Evolutionary conservation across 208 protist species (phyloP).

Genomic region (Crithidia acanthocephali): DNA sequence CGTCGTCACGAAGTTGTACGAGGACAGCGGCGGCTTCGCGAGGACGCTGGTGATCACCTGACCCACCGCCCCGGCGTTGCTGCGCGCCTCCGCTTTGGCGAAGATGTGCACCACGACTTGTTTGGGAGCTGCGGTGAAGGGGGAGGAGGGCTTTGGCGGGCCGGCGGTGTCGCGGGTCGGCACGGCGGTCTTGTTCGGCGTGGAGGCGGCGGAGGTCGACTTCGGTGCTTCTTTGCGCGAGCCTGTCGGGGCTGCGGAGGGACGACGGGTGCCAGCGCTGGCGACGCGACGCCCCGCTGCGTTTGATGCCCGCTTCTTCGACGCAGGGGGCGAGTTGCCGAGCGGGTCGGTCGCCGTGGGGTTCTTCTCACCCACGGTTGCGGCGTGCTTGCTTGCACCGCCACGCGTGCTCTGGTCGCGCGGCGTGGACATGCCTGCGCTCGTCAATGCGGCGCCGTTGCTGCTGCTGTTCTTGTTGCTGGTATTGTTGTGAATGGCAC

Average conservation of each 20-base stretch:
- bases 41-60: conserved; percentile 45
- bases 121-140: background rate
- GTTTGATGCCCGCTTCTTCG: background rate
- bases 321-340: background rate
- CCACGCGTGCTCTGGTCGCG: conserved; percentile 4
- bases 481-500: too few species aligned
- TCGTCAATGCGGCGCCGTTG: background rate
- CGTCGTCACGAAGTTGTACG: conserved; percentile 42
- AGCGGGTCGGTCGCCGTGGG: background rate
- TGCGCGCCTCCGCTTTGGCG: conserved; percentile 20
- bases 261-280: conserved; percentile 1
- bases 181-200: background rate
- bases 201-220: background rate
- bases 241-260: background rate
- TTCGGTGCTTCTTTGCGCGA: conserved; percentile 4
- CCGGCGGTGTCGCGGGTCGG: background rate
- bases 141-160: conserved; percentile 1
- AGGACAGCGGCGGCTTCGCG: conserved; percentile 42
- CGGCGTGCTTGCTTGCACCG: background rate
- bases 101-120: conserved; percentile 62
- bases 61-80: conserved; percentile 36
- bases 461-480: too few species aligned
- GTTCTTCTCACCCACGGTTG: background rate
- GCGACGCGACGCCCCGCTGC: background rate
- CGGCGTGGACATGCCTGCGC: background rate